Base-by-base conservation (phyloP, 106 monocot genomes). In the Dendrobium officinale region DNA sequence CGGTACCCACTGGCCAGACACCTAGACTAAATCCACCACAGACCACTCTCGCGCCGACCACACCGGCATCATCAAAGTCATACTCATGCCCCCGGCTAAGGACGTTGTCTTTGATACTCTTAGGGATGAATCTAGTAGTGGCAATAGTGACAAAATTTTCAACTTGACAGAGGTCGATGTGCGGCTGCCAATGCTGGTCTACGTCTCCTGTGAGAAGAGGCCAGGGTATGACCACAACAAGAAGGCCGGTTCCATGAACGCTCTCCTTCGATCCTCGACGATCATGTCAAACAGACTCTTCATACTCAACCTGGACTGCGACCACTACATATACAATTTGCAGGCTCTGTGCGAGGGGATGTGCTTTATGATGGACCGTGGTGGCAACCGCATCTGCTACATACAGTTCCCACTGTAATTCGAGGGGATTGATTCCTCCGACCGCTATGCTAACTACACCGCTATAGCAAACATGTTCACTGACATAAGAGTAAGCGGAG, bases 301-400 rank as follows among this genome's bases (percentile, higher is more conserved):
- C 79, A 79, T 79, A 31, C 79, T 79, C 44, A 79, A 79, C 67
- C 79, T 79, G 58, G 79, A 79, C 66, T 79, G 79, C 66, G 79
- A 79, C 18, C 79, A 79, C 67, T 79, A 79, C 43, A 17, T 67
- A 15, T 79, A 79, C 79, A 79, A 79, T 43, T 79, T 45, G 1
- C 64, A 79, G 44, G 79, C 79, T 4, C n/a, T 79, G 41, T n/a
- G 67, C 41, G 79, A 79, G 66, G 79, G 79, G 19, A 66, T 79
- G 42, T 84, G 84, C 79, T 90, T 87, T 85, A 87, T 90, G 90
- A 87, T 87, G 86, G 90, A 90, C 83, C 82, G 85, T 15, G 87
- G 87, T 49, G 90, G 90, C 27, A 87, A 90, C 29, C 85, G 90
- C 27, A 37, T 90, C n/a, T 87, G 90, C 75, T 87, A 90, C 55